Evolutionary conservation across 228 moss, liverwort and hornwort species (phyloP), one percentile per base, ranked within the genome.

Genomic region (Sphagnum magellanicum): DNA sequence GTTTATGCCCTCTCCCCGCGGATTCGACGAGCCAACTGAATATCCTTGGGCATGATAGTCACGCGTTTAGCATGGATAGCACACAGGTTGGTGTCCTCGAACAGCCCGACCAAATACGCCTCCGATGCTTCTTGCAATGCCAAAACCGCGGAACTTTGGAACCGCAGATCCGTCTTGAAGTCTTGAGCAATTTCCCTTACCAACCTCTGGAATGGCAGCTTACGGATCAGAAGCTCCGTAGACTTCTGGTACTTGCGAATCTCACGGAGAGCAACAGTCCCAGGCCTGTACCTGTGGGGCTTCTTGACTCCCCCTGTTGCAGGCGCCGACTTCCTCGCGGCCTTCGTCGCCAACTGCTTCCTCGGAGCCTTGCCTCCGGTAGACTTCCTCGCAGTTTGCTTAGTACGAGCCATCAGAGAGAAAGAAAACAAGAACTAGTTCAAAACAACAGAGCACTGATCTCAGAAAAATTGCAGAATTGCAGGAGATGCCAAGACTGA

Each of bases 331-430:
- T 66, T 66, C 66, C 66, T 66, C 6, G 66, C 66, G 6, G 66
- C 66, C 52, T 66, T 66, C 52, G 66, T 66, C 51, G 66, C 66
- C 51, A 66, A 52, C 66, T 66, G 66, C 66, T 66, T 66, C 66
- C 66, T 66, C 5, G 66, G 66, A 10, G 66, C 66, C 51, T 66
- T 66, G 49, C 66, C 66, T 66, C 66, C 66, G 6, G 66, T n/a
- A 11, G 14, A 66, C 50, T 64, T 49, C 10, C 64, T 10, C 8
- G 13, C 46, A 1, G 66, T 46, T 32, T 65, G 64, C 66, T 66
- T 66, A 16, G 66, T 66, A 66, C 66, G 66, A 66, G 66, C 66
- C 66, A 66, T 66, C 5, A 16, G 14, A 52, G 32, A 32, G 32
- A 32, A 32, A 32, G 3, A 32, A 32, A 32, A 32, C 32, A 32